Conservation (phyloP, 163 green algal species). For the Picocystis sp. region DNA sequence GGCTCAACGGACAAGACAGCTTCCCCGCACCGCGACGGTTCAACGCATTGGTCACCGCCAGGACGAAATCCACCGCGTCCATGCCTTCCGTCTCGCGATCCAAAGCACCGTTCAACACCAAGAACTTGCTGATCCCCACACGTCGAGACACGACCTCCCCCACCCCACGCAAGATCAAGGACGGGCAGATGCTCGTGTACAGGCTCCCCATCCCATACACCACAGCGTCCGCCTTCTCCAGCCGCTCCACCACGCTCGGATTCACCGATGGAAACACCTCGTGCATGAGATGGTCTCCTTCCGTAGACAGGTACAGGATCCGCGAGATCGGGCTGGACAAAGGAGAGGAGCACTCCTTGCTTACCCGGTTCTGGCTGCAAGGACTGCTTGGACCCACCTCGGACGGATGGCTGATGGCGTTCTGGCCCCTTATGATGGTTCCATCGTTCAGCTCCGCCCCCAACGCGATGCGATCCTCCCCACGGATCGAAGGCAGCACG, state of each 20-base stretch:
- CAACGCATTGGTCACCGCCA: conserved; percentile 41
- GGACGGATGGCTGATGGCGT: conserved; percentile 82
- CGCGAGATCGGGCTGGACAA: conserved; percentile 66
- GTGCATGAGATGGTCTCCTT: conserved; percentile 30
- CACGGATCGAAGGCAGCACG: conserved; percentile 73
- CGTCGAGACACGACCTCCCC: conserved; percentile 54
- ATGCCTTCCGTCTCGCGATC: conserved; percentile 88
- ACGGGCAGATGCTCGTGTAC: conserved; percentile 88
- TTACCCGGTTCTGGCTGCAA: conserved; percentile 20
- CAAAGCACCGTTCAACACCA: conserved; percentile 85
- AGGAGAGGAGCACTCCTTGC: conserved; percentile 34
- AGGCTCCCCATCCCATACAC: conserved; percentile 90
- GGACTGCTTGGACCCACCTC: conserved; percentile 8
- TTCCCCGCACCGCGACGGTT: conserved; percentile 40
- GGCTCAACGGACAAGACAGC: conserved; percentile 12
- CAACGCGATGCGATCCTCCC: conserved; percentile 82
- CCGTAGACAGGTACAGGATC: conserved; percentile 70
- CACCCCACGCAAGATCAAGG: conserved; percentile 72
- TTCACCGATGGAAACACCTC: conserved; percentile 81
- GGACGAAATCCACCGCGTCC: conserved; percentile 53
- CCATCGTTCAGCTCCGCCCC: conserved; percentile 67
- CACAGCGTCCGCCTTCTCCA: conserved; percentile 37
- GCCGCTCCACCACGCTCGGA: conserved; percentile 34
- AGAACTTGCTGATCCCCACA: conserved; percentile 25
- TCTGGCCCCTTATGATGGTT: conserved; percentile 74